Conservation (phyloP, 306 rosid species). For the Luffa acutangula region DNA sequence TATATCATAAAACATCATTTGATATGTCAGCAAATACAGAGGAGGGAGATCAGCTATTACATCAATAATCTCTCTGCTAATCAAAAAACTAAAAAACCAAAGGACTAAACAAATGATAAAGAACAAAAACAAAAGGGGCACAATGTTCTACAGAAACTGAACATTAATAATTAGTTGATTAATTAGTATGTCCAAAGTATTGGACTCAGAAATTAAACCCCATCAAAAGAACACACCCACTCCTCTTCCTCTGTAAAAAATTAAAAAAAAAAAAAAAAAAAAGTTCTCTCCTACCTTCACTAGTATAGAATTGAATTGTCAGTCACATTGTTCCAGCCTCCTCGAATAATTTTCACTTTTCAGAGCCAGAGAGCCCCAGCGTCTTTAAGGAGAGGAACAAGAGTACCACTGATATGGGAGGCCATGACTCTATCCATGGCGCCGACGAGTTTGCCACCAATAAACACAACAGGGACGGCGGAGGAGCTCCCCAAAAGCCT, state of each 20-base stretch:
- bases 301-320: too few species aligned
- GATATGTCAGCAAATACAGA: background rate
- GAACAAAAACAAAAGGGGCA: background rate
- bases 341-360: too few species aligned
- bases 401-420: slow-evolving; percentile 6
- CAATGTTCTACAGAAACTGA: background rate
- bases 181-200: background rate
- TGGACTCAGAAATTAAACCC: background rate
- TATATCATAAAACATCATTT: background rate
- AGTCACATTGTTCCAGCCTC: too few species aligned
- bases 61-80: background rate
- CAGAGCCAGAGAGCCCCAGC: slow-evolving; percentile 11
- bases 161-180: background rate
- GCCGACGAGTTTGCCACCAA: slow-evolving; percentile 7
- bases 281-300: too few species aligned
- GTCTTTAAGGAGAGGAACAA: slow-evolving; percentile 9
- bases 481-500: slow-evolving; percentile 8
- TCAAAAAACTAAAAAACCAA: background rate
- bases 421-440: slow-evolving; percentile 17
- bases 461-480: slow-evolving; percentile 1
- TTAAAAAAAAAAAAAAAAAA: background rate
- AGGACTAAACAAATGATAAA: background rate
- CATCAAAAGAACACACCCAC: background rate
- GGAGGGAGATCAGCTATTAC: background rate
- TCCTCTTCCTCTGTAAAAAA: background rate